phyloP scores from a whole-genome alignment of 306 rosid genomes.

The Delonix regia region DNA sequence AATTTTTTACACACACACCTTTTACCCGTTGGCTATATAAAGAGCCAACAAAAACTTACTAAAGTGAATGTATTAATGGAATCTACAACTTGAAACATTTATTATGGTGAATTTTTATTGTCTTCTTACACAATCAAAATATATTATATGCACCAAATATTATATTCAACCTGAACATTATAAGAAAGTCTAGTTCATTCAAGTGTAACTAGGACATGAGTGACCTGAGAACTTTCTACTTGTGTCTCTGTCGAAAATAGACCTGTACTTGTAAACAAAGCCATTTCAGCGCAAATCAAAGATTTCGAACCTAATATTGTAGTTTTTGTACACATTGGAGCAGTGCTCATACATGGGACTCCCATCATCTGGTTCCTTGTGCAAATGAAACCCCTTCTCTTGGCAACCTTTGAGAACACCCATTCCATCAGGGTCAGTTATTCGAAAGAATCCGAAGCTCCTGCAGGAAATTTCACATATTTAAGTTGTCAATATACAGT shows the following conservation, averaged over 20 bases:
- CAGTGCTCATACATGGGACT: slow-evolving; percentile 65
- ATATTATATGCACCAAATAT: not conserved
- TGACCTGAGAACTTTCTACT: not conserved
- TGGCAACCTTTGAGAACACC: slow-evolving; percentile 56
- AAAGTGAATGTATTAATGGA: not conserved
- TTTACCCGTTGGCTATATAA: not conserved
- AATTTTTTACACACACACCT: not conserved
- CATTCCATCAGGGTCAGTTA: slow-evolving; percentile 80
- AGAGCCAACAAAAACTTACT: not conserved
- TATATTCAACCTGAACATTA: slow-evolving; percentile 2
- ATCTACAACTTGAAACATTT: too few species aligned
- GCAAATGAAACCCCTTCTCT: slow-evolving; percentile 72
- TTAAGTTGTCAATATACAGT: slow-evolving; percentile 1
- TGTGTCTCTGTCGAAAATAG: slow-evolving; percentile 5
- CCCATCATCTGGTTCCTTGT: slow-evolving; percentile 65
- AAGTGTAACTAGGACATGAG: slow-evolving; percentile 8
- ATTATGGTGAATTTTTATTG: not conserved
- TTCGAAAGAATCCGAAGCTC: slow-evolving; percentile 72
- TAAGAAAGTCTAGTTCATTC: slow-evolving; percentile 17
- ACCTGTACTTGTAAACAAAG: slow-evolving; percentile 9
- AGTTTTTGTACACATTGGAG: slow-evolving; percentile 70
- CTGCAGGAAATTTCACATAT: slow-evolving; percentile 38
- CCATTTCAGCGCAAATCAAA: slow-evolving; percentile 67
- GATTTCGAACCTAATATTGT: slow-evolving; percentile 83
- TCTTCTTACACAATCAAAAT: not conserved